Percentiles rank a stretch among this genome's conserved stretches.
These are phyloP conservation scores for Tetrahymena borealis DNA, from an alignment of 73 alveolate species.

Conservation along the genomic window DNA sequence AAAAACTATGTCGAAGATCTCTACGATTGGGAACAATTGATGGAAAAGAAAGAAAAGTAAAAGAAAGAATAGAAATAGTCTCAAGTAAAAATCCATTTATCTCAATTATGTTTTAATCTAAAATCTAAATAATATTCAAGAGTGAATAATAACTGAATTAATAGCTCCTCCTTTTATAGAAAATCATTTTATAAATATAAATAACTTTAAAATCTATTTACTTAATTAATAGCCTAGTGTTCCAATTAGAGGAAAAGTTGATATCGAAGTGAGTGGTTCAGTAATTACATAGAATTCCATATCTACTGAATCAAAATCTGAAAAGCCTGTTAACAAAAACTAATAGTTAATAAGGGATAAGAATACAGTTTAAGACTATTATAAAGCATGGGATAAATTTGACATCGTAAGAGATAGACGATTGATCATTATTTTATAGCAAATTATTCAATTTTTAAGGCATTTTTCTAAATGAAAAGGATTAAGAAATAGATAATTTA, in stretches of 20 bases:
- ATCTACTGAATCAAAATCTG: neutral
- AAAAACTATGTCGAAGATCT: constrained; percentile 25
- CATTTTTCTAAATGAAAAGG: no score
- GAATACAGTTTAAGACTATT: constrained; percentile 21
- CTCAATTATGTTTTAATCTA: no score
- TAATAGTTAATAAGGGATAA: neutral
- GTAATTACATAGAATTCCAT: neutral
- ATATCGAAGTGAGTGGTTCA: neutral
- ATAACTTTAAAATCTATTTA: no score
- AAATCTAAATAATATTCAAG: no score
- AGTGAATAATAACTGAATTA: no score
- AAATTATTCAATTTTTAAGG: no score
- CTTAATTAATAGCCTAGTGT: neutral
- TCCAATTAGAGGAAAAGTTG: constrained; percentile 27
- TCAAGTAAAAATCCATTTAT: no score
- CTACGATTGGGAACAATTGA: constrained; percentile 29
- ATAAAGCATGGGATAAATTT: constrained; percentile 36
- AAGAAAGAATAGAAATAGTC: neutral
- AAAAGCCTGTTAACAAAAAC: neutral
- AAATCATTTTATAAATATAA: no score
- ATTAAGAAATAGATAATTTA: neutral
- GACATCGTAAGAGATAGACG: constrained; percentile 12
- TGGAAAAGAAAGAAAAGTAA: neutral
- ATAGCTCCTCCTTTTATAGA: no score
- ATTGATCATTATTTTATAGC: no score